Conservation (phyloP, 2,329 filamentous ascomycete genomes). For the Cyphellophora attinorum region DNA sequence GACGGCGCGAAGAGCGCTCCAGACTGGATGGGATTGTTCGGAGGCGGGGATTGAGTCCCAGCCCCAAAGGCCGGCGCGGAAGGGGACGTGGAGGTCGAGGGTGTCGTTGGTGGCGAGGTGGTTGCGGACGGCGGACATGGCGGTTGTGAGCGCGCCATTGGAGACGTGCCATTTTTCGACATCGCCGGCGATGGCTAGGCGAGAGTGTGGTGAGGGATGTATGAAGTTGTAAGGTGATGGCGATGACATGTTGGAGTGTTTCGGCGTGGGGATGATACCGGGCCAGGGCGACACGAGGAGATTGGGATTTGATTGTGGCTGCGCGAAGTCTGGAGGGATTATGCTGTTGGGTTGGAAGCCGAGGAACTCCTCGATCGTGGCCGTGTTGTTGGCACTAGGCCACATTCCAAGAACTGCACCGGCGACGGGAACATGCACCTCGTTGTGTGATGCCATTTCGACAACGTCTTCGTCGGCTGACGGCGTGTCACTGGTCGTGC, state of each 20-base stretch:
- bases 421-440: not conserved
- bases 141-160: conserved; percentile 14
- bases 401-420: not conserved
- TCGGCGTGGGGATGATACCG: not conserved
- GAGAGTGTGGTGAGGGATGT: conserved; percentile 5
- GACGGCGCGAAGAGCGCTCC: conserved; percentile 13
- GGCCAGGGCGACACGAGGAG: not conserved
- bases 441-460: not conserved
- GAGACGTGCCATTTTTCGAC: conserved; percentile 16
- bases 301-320: no score
- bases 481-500: not conserved
- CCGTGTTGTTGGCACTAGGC: not conserved
- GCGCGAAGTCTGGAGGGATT: not conserved
- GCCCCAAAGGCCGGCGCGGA: conserved; percentile 16
- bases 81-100: conserved; percentile 13
- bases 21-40: conserved; percentile 14
- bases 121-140: conserved; percentile 8
- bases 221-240: conserved; percentile 14
- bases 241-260: conserved; percentile 3
- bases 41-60: conserved; percentile 14
- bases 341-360: conserved; percentile 8
- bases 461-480: not conserved
- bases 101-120: conserved; percentile 4
- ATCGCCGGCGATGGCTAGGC: conserved; percentile 10
- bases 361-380: conserved; percentile 9